Base-by-base conservation (phyloP, 768 basidiomycete species). In the Suillus bovinus region DNA sequence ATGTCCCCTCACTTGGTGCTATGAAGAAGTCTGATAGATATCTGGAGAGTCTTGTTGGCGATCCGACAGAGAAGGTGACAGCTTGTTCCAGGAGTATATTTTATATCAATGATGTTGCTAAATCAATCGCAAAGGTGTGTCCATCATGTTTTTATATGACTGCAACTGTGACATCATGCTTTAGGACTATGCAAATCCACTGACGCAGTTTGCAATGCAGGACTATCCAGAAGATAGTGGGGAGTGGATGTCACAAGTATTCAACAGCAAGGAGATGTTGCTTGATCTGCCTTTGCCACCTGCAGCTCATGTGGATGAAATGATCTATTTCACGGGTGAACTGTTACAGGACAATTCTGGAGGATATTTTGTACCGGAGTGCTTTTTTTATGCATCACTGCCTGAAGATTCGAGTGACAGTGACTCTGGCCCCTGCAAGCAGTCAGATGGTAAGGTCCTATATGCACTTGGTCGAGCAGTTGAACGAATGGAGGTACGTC, bases 211-310 rank as follows among this genome's bases (percentile, higher is more conserved):
- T 17, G 29, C 65, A 3, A 72, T 77, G 65, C 64, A 65, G 47
- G 67, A 69, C n/a, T 76, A 75, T 52, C 33, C 33, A 1, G 33
- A 34, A 34, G 33, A 34, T 34, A 34, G 33, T 9, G 8, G 33
- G 33, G 33, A 58, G 10, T 1, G 11, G 0, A 68, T 75, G 59
- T 68, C 57, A 0, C 66, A 76, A 52, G 68, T 71, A 0, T 70
- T 68, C 57, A 67, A 76, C 41, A 67, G 68, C 2, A 57, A 29
- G 0, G 76, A 77, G 38, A 74, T 75, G 75, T 65, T 76, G 3
- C 29, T 63, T 0, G 73, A 72, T 31, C 68, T 72, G 9, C 74
- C 70, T 0, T 61, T 67, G 1, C 71, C 71, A 4, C 76, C 70
- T 1, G 69, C 68, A 61, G 67, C 74, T 22, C 64, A 41, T 13